These are phyloP conservation scores for Flueggea neowawraea DNA, from an alignment of 441 rosid species.

Conservation along the genomic window DNA sequence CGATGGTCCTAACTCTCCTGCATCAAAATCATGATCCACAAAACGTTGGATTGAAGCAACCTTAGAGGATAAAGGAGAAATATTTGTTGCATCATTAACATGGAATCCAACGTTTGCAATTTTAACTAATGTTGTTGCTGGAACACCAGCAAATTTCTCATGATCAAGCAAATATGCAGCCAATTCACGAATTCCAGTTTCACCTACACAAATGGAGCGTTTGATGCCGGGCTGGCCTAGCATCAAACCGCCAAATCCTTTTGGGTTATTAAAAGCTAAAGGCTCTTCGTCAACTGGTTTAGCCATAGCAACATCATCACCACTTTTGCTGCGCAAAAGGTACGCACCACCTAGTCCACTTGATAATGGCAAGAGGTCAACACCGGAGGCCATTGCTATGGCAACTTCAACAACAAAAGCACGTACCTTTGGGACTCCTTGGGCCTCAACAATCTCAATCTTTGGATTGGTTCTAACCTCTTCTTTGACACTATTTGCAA, in stretches of 20 bases:
- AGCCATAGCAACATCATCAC: constrained; percentile 69
- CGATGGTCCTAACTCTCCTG: constrained; percentile 81
- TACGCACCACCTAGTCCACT: constrained; percentile 91
- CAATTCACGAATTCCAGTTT: constrained; percentile 76
- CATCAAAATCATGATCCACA: constrained; percentile 81
- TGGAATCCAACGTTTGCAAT: constrained; percentile 57
- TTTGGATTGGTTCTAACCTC: constrained; percentile 44
- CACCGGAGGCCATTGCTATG: constrained; percentile 72
- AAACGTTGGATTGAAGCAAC: constrained; percentile 82
- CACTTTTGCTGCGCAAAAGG: constrained; percentile 43
- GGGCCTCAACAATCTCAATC: constrained; percentile 67
- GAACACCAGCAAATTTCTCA: constrained; percentile 80
- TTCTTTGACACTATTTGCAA: constrained; percentile 40
- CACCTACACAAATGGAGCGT: constrained; percentile 75
- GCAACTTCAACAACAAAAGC: constrained; percentile 88
- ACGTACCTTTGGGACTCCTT: constrained; percentile 46
- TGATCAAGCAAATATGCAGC: constrained; percentile 91
- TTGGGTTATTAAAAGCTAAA: constrained; percentile 71
- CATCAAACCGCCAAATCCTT: constrained; percentile 68
- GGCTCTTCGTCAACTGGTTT: constrained; percentile 92
- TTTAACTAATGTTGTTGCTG: constrained; percentile 83
- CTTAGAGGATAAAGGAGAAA: constrained; percentile 42
- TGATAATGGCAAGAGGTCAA: constrained; percentile 56
- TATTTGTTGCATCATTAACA: constrained; percentile 33
- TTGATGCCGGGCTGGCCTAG: constrained; percentile 76